Evolutionary conservation across 306 rosid genomes (phyloP).

Genomic region (Hippophae tibetana): DNA sequence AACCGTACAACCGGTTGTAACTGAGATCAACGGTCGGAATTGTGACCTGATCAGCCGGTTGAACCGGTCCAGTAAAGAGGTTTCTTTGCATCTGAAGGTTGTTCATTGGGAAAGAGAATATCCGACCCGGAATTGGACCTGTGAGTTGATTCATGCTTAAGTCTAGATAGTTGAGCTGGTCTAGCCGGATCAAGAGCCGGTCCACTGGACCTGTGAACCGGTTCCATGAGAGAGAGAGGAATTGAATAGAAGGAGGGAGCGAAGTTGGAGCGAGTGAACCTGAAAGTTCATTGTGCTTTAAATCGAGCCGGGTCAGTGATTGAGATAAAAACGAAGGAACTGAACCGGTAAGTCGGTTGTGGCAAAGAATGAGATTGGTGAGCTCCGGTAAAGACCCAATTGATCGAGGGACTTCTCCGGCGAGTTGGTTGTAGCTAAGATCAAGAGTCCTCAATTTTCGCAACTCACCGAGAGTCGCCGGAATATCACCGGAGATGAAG

Average conservation of each 20-base stretch:
- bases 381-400: constrained; percentile 55
- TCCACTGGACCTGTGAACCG: constrained; percentile 58
- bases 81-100: constrained; percentile 70
- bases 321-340: constrained; percentile 63
- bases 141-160: constrained; percentile 71
- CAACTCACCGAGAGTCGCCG: constrained; percentile 41
- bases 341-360: constrained; percentile 69
- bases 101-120: constrained; percentile 64
- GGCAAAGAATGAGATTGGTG: constrained; percentile 72
- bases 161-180: constrained; percentile 68
- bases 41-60: constrained; percentile 50
- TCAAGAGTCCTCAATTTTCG: constrained; percentile 60
- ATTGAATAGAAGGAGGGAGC: constrained; percentile 68
- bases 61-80: constrained; percentile 48
- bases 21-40: constrained; percentile 85
- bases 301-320: constrained; percentile 58
- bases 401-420: constrained; percentile 60
- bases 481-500: constrained; percentile 77
- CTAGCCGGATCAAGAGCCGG: constrained; percentile 42
- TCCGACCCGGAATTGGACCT: constrained; percentile 56
- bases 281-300: constrained; percentile 73
- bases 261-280: constrained; percentile 52
- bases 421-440: constrained; percentile 74
- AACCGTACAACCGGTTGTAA: constrained; percentile 60
- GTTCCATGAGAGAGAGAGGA: constrained; percentile 81